Evolutionary conservation across 1,139 yeast species (phyloP).

Genomic region (Saccharomyces pastorianus): DNA sequence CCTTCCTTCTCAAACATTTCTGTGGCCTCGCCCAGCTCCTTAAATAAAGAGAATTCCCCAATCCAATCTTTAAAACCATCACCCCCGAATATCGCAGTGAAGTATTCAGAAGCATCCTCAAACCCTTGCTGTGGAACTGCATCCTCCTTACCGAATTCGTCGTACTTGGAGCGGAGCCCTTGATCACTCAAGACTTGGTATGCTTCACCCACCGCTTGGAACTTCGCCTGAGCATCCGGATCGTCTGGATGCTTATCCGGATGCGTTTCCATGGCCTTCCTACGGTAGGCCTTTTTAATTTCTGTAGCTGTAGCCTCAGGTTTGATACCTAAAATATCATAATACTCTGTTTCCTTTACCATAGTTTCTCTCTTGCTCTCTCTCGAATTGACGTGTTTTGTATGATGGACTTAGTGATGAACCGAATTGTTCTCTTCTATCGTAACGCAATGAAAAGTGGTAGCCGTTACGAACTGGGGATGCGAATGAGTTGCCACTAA

Average conservation of each 20-base stretch:
- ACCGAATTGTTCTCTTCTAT: background rate
- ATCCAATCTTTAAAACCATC: constrained; percentile 69
- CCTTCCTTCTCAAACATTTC: constrained; percentile 35
- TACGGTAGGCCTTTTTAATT: constrained; percentile 88
- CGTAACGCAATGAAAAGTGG: background rate
- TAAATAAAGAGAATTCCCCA: constrained; percentile 60
- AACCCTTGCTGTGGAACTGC: constrained; percentile 63
- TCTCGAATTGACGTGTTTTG: background rate
- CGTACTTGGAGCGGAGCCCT: constrained; percentile 51
- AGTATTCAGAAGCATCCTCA: constrained; percentile 64
- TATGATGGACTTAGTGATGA: background rate
- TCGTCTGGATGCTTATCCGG: constrained; percentile 94
- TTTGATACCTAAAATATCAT: constrained; percentile 63
- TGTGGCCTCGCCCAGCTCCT: constrained; percentile 51
- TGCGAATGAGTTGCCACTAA: background rate
- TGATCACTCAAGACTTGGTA: constrained; percentile 62
- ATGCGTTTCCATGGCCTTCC: constrained; percentile 79
- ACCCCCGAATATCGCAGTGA: constrained; percentile 69
- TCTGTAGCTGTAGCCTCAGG: constrained; percentile 72
- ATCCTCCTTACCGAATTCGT: constrained; percentile 56
- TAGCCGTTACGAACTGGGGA: background rate
- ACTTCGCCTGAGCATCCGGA: constrained; percentile 56
- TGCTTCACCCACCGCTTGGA: constrained; percentile 64
- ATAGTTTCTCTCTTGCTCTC: constrained; percentile 31
- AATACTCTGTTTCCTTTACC: constrained; percentile 93